Evolutionary conservation across 1,284 basidiomycete species (phyloP).

Genomic region (Meripilus lineatus): DNA sequence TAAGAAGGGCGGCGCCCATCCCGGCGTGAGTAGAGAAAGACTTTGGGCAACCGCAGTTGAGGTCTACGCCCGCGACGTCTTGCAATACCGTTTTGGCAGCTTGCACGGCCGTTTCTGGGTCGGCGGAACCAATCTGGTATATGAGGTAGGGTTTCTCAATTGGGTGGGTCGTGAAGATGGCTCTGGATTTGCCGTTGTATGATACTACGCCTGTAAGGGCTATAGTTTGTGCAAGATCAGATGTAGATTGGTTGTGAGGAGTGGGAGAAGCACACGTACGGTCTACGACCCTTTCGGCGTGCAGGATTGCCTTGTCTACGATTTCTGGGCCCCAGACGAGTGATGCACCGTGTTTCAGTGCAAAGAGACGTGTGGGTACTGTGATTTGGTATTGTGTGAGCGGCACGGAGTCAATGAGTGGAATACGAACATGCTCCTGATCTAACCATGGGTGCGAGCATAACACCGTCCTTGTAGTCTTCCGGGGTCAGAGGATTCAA

Average conservation of each 20-base stretch:
- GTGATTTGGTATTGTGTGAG: slow-evolving; percentile 3
- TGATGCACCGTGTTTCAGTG: slow-evolving; percentile 90
- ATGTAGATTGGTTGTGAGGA: slow-evolving; percentile 7
- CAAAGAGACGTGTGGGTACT: slow-evolving; percentile 83
- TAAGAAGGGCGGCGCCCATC: slow-evolving; percentile 95
- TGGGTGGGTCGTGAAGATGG: slow-evolving; percentile 92
- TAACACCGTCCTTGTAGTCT: slow-evolving; percentile 76
- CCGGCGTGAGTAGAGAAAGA: slow-evolving; percentile 93
- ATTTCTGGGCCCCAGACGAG: slow-evolving; percentile 98
- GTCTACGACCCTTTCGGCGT: slow-evolving; percentile 79
- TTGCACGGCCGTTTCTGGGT: slow-evolving; percentile 86
- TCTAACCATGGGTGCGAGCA: slow-evolving; percentile 94
- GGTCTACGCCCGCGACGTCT: slow-evolving; percentile 92
- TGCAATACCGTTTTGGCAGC: slow-evolving; percentile 84
- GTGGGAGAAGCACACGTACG: slow-evolving; percentile 45
- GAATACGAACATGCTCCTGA: slow-evolving; percentile 75
- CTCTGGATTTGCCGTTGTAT: slow-evolving; percentile 76
- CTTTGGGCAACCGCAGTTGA: slow-evolving; percentile 95
- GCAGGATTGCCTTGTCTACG: slow-evolving; percentile 94
- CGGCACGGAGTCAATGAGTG: slow-evolving; percentile 7
- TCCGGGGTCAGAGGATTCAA: slow-evolving; percentile 58
- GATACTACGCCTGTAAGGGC: slow-evolving; percentile 87
- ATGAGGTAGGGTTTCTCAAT: slow-evolving; percentile 89
- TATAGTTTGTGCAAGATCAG: slow-evolving; percentile 27
- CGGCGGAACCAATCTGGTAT: slow-evolving; percentile 90